These are phyloP conservation scores for Exophiala sideris DNA, from an alignment of 2,329 filamentous ascomycete species.

Conservation along the genomic window DNA sequence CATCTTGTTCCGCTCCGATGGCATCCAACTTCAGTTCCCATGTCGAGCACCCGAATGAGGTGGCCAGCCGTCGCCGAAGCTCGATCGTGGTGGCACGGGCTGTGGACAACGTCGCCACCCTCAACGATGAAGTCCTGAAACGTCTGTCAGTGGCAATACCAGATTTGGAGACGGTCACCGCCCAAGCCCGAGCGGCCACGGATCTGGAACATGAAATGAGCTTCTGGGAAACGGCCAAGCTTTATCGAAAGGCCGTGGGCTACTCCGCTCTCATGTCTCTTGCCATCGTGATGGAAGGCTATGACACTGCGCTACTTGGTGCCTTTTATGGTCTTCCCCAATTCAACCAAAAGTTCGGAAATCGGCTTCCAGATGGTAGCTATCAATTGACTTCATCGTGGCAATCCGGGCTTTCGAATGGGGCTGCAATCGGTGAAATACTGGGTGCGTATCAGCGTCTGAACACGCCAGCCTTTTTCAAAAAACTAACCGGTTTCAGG, in stretches of 20 bases:
- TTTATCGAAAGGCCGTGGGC: constrained; percentile 80
- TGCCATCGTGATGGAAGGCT: constrained; percentile 82
- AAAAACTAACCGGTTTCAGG: background rate
- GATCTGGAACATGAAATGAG: constrained; percentile 61
- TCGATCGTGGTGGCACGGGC: too few relatives aligned
- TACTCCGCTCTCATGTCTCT: constrained; percentile 84
- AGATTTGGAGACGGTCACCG: background rate
- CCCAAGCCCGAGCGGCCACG: constrained; percentile 29
- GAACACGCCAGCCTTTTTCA: constrained; percentile 55
- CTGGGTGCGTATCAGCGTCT: too few relatives aligned
- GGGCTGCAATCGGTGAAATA: constrained; percentile 60
- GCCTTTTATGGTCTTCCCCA: constrained; percentile 17
- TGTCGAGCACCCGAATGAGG: too few relatives aligned
- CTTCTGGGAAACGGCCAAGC: constrained; percentile 68
- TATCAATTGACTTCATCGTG: constrained; percentile 50
- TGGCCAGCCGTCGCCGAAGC: too few relatives aligned
- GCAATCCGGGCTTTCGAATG: constrained; percentile 56
- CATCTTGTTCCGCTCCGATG: too few relatives aligned
- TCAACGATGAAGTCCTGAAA: too few relatives aligned
- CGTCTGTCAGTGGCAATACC: too few relatives aligned
- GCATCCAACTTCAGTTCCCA: too few relatives aligned
- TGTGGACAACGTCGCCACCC: background rate
- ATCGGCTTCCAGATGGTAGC: constrained; percentile 22
- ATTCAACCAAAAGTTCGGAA: constrained; percentile 41
- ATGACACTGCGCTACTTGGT: constrained; percentile 54